These are phyloP conservation scores for Pleoardoris graminearum DNA, from an alignment of 2,329 filamentous ascomycete species.

Conservation along the genomic window DNA sequence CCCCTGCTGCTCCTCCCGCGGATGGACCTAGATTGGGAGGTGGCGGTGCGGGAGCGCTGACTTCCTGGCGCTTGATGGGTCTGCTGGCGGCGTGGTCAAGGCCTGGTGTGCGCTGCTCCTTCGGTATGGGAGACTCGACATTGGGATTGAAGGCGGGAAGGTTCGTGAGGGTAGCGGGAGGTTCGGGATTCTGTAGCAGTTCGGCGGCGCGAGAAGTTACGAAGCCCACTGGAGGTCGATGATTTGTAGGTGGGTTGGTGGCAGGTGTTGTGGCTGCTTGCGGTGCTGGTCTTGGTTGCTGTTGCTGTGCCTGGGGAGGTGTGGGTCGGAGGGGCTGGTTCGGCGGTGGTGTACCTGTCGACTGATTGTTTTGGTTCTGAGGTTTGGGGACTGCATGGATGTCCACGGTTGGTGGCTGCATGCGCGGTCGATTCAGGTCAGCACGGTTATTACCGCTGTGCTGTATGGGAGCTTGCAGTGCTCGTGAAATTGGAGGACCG, in stretches of 20 bases:
- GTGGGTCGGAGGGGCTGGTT: constrained; percentile 30
- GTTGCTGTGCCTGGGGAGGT: constrained; percentile 30
- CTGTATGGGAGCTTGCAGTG: constrained; percentile 31
- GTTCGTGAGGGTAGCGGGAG: constrained; percentile 31
- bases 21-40: constrained; percentile 14
- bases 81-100: constrained; percentile 79
- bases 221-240: constrained; percentile 48
- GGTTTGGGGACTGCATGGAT: constrained; percentile 24
- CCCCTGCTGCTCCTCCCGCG: constrained; percentile 13
- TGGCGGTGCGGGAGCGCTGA: constrained; percentile 20
- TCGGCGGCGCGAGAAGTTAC: constrained; percentile 52
- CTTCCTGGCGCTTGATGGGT: constrained; percentile 63
- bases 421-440: constrained; percentile 26
- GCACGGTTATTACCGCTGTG: constrained; percentile 27
- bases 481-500: constrained; percentile 32
- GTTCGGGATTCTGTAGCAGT: constrained; percentile 42
- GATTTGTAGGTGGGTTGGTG: constrained; percentile 19
- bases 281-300: constrained; percentile 2
- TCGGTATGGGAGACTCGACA: constrained; percentile 69
- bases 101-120: constrained; percentile 75
- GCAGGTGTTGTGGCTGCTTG: constrained; percentile 11
- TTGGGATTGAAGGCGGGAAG: constrained; percentile 54
- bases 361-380: constrained; percentile 18
- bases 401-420: constrained; percentile 28
- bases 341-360: constrained; percentile 22